Conservation (phyloP, 2,329 filamentous ascomycete species). For the Dothiorella sarmentorum region DNA sequence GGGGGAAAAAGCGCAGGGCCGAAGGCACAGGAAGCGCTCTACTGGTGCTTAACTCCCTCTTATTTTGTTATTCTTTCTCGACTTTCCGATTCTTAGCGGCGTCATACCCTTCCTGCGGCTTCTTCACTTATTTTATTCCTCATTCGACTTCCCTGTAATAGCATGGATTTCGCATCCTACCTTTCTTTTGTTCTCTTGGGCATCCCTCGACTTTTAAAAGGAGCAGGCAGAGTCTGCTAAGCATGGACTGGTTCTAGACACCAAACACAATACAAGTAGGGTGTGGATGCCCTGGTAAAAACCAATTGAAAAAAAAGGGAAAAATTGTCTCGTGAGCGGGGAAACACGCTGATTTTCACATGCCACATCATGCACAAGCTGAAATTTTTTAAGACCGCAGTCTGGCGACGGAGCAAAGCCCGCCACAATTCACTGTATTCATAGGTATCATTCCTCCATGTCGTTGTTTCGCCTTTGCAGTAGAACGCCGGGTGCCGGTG, state of each 20-base stretch:
- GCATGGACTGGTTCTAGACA: neutral
- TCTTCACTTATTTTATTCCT: neutral
- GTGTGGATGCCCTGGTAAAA: neutral
- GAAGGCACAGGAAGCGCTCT: neutral
- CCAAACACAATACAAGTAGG: neutral
- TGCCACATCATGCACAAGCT: too few relatives aligned
- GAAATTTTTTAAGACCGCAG: neutral
- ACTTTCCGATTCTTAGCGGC: too few relatives aligned
- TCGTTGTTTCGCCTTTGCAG: neutral
- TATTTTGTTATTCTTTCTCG: neutral
- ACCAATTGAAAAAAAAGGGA: neutral
- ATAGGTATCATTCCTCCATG: slow-evolving; percentile 1
- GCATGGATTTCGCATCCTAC: neutral
- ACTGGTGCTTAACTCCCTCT: too few relatives aligned
- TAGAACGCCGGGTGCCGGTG: neutral
- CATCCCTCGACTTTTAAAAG: neutral
- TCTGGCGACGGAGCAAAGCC: neutral
- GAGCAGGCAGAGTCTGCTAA: neutral
- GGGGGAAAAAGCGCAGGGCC: too few relatives aligned
- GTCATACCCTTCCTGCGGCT: slow-evolving; percentile 11
- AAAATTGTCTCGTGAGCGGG: too few relatives aligned
- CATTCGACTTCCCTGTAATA: neutral
- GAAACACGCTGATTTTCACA: neutral
- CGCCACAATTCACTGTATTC: neutral
- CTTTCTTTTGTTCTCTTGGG: neutral